Evolutionary conservation across 2,329 filamentous ascomycete genomes (phyloP), one percentile per base, ranked within the genome.

Genomic region (Colletotrichum aenigma): DNA sequence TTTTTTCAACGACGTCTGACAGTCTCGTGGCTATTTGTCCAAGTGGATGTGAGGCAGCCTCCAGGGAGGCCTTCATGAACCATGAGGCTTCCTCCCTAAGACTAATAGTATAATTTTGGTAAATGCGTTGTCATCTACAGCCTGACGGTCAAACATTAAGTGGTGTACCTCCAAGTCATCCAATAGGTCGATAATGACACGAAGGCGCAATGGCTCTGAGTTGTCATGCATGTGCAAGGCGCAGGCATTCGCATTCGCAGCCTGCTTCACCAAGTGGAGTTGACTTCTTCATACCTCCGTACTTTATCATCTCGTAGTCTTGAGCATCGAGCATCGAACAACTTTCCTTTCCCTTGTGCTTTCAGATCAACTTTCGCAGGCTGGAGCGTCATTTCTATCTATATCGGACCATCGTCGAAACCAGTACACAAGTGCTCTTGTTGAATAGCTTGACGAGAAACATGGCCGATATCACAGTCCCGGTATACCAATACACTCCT

Each of bases 1-100:
- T 28, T 80, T 79, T 80, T 64, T 43, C 21, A 16, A 64, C 5
- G 3, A 18, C 8, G 12, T 43, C 21, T 21, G 43, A 48, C 43
- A 52, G 38, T n/a, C 18, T 43, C 3, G 9, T 0, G 8, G 38
- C 0, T 3, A 1, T 43, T n/a, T n/a, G 2, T n/a, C 9, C 38
- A 43, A 1, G 18, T n/a, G 38, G 4, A 43, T n/a, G 18, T 2
- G 9, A 5, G 4, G 8, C 4, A n/a, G n/a, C n/a, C n/a, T n/a
- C n/a, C n/a, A n/a, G n/a, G n/a, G n/a, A n/a, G n/a, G n/a, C n/a
- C n/a, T n/a, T n/a, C n/a, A n/a, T n/a, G n/a, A n/a, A n/a, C n/a
- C n/a, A n/a, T n/a, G n/a, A n/a, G n/a, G n/a, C n/a, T n/a, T n/a
- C n/a, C n/a, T n/a, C n/a, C n/a, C n/a, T n/a, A n/a, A n/a, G n/a